Conservation (phyloP, 306 rosid species). For the Casuarina glauca region DNA sequence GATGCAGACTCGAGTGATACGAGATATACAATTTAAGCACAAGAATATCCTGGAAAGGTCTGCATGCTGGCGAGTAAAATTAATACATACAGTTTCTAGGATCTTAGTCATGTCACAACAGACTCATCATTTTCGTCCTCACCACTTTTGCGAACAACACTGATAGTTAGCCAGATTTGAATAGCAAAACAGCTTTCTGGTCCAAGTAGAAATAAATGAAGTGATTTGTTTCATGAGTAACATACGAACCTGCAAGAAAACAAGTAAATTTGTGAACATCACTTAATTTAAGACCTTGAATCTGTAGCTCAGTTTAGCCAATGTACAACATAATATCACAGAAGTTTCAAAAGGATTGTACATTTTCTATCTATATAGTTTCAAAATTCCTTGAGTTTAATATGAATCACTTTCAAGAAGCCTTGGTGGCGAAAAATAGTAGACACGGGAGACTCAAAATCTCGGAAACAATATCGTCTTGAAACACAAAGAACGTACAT, state of each 20-base stretch:
- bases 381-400: constrained; percentile 5
- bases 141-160: constrained; percentile 29
- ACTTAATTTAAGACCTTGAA: constrained; percentile 4
- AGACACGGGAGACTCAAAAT: no score
- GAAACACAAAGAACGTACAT: background rate
- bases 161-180: constrained; percentile 73
- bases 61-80: constrained; percentile 32
- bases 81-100: constrained; percentile 63
- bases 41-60: constrained; percentile 53
- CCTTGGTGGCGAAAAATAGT: no score
- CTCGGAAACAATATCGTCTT: background rate
- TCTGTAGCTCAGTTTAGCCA: constrained; percentile 9
- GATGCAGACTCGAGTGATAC: constrained; percentile 41
- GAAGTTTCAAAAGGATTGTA: constrained; percentile 23
- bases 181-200: constrained; percentile 92
- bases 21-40: constrained; percentile 59
- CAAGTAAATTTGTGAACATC: constrained; percentile 4
- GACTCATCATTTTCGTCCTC: constrained; percentile 27
- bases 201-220: constrained; percentile 97
- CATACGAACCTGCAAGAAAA: constrained; percentile 78
- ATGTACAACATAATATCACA: constrained; percentile 6
- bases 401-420: no score
- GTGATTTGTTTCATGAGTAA: constrained; percentile 98
- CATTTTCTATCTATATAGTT: constrained; percentile 8
- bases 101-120: constrained; percentile 52